Evolutionary conservation across 768 basidiomycete genomes (phyloP).

Genomic region (Lactarius tabidus): DNA sequence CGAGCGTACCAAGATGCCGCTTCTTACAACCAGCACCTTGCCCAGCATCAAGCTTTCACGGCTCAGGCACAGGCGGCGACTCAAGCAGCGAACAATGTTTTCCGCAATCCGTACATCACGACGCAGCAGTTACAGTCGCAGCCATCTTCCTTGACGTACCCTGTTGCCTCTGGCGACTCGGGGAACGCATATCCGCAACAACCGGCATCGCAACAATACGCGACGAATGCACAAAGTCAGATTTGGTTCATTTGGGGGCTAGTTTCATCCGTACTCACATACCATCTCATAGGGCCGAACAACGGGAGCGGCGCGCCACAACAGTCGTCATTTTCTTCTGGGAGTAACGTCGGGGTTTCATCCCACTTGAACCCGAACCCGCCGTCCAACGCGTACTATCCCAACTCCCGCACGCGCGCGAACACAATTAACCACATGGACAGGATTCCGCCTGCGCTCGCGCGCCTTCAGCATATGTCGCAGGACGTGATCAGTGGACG

Average conservation of each 20-base stretch:
- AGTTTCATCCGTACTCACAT: conserved; percentile 48
- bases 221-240: conserved; percentile 29
- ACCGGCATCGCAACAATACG: conserved; percentile 24
- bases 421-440: conserved; percentile 94
- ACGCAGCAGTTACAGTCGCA: conserved; percentile 36
- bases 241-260: conserved; percentile 38
- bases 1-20: conserved; percentile 90
- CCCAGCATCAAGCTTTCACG: conserved; percentile 90
- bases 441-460: conserved; percentile 89
- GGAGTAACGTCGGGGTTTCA: conserved; percentile 19
- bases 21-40: conserved; percentile 89
- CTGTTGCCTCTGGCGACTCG: conserved; percentile 31
- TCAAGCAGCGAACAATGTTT: conserved; percentile 63
- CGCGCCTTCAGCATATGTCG: conserved; percentile 84
- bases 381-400: conserved; percentile 65
- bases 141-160: conserved; percentile 31
- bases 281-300: conserved; percentile 38
- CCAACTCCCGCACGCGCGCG: conserved; percentile 68
- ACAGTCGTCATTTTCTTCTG: conserved; percentile 17
- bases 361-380: conserved; percentile 44
- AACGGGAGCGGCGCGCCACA: conserved; percentile 29
- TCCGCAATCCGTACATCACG: conserved; percentile 79
- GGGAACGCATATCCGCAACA: conserved; percentile 25
- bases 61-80: conserved; percentile 77
- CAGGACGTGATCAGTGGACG: conserved; percentile 73